Base-by-base conservation (phyloP, 306 rosid genomes). In the Castanea sativa region DNA sequence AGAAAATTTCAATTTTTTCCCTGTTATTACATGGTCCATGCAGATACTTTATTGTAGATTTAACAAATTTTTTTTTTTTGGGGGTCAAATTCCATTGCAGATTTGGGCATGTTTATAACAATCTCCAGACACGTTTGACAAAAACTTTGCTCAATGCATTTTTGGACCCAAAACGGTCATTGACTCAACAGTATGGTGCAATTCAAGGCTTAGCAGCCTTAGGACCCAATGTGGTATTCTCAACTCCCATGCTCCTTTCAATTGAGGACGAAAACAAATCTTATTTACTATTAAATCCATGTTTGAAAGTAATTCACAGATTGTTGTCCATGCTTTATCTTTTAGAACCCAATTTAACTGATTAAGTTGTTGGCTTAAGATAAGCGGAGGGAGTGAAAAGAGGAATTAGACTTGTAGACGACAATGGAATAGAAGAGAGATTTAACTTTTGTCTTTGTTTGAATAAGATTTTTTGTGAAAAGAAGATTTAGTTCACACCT, bases 121-220 rank as follows among this genome's bases (percentile, higher is more conserved):
- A 90, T 80, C 91, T 92, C 53, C 97, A 92, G 89, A 86, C 92
- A 15, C 91, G 93, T 57, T 87, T 92, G 76, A 90, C 97, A 49
- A 92, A 85, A 85, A 92, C 97, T 69, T 82, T 92, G 86, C 78
- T 90, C 73, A 92, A 92, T 83, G 97, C 97, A 43, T 92, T 92
- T 88, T 82, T 90, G 93, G 97, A 92, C 69, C 93, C 97, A 23
- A 92, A 87, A 81, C 87, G 92, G 78, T 89, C 95, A 77, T 14
- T 92, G 85, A 90, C 97, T 5, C 95, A 92, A 83, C 95, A 92
- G 76, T 92, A 92, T 77, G 97, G 97, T 76, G 95, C 97, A 74
- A 87, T 90, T 85, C 95, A 89, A 86, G 97, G 97, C 75, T 85
- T 92, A 81, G 88, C 88, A 33, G 91, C 92, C 63, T 74, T 92